phyloP scores from a whole-genome alignment of 352 stramenopile species.

The Globisporangium lucens region DNA sequence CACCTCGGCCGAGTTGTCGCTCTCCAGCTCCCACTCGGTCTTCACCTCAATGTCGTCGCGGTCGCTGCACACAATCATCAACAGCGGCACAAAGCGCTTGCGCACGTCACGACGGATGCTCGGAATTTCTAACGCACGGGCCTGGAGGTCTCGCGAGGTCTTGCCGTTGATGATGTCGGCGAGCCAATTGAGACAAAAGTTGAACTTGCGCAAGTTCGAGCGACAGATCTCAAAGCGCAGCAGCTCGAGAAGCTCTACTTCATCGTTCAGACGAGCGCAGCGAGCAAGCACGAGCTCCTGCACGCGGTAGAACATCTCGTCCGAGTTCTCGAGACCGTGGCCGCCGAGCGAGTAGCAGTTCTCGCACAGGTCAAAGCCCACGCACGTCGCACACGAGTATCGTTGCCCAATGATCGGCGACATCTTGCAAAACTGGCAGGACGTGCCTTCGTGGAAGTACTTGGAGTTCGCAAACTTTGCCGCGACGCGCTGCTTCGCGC shows the following conservation, averaged over 20 bases:
- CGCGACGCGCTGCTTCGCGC: slow-evolving; percentile 64
- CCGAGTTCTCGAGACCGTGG: slow-evolving; percentile 80
- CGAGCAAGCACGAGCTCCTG: slow-evolving; percentile 72
- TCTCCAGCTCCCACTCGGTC: slow-evolving; percentile 83
- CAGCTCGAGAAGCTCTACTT: slow-evolving; percentile 74
- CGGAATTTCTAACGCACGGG: slow-evolving; percentile 73
- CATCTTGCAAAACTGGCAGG: slow-evolving; percentile 80
- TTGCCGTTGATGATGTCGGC: slow-evolving; percentile 82
- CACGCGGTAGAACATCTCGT: slow-evolving; percentile 82
- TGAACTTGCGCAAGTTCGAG: slow-evolving; percentile 85
- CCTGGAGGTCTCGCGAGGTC: slow-evolving; percentile 66
- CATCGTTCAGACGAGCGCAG: slow-evolving; percentile 53
- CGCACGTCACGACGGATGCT: slow-evolving; percentile 73
- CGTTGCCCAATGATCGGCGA: slow-evolving; percentile 71
- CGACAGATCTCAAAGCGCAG: slow-evolving; percentile 86
- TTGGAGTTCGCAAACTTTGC: slow-evolving; percentile 69
- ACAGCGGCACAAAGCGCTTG: slow-evolving; percentile 77
- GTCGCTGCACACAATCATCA: slow-evolving; percentile 75
- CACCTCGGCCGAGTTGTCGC: slow-evolving; percentile 64
- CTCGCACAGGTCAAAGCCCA: slow-evolving; percentile 81
- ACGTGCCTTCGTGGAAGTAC: slow-evolving; percentile 68
- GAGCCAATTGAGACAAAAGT: slow-evolving; percentile 81
- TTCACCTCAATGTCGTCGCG: slow-evolving; percentile 83
- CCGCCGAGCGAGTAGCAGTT: slow-evolving; percentile 81
- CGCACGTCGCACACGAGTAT: slow-evolving; percentile 72